phyloP scores from a whole-genome alignment of 1,139 yeast genomes.

The Debaryomyces fabryi region DNA sequence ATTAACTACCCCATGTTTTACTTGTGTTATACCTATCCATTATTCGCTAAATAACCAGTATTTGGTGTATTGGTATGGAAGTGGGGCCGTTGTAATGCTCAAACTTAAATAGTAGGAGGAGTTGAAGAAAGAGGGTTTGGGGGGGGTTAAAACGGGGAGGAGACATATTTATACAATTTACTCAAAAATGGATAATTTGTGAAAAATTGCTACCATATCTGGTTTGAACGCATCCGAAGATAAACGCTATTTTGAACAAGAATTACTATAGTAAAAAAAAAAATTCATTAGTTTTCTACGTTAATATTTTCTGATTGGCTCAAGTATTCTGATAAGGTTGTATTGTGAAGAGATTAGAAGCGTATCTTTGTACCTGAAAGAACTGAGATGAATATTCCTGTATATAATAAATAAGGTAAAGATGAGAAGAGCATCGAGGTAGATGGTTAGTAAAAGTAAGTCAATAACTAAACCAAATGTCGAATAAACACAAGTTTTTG shows the following conservation, averaged over 20 bases:
- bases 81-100: background rate
- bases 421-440: conserved; percentile 5
- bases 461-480: conserved; percentile 7
- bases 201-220: background rate
- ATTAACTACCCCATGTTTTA: background rate
- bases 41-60: background rate
- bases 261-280: no score
- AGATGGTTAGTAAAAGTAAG: background rate
- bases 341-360: no score
- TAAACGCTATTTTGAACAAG: no score
- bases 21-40: background rate
- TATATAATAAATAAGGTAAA: background rate
- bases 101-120: background rate
- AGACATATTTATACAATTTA: background rate
- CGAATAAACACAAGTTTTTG: conserved; percentile 34
- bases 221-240: no score
- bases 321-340: no score
- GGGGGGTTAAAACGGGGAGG: background rate
- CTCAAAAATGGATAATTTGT: background rate
- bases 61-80: background rate
- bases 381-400: background rate
- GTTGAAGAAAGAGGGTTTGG: background rate
- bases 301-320: no score
- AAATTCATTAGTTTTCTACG: no score
- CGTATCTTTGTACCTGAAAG: background rate